Evolutionary conservation across 2,329 filamentous ascomycete species (phyloP), one percentile per base, ranked within the genome.

Genomic region (Colletotrichum lini): DNA sequence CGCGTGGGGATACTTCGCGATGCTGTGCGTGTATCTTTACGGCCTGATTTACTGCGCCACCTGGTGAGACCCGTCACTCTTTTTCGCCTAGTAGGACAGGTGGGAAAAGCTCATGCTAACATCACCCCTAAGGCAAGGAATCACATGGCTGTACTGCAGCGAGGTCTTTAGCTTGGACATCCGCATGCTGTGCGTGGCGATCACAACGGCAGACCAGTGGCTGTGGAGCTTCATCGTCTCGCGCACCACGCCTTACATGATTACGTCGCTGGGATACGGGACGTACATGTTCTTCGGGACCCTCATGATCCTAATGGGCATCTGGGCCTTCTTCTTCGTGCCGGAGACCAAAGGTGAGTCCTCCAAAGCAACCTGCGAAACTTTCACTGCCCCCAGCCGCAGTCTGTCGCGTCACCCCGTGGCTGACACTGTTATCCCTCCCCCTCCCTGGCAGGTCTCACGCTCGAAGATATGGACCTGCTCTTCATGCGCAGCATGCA

Each of bases 391-490:
- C 15, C 59, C 35, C 21, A 30, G 47, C 59, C 59, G 3, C 47
- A 26, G 16, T 30, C 6, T 8, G 10, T 40, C n/a, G 15, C 59
- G 47, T 50, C 47, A 26, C 18, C 35, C 38, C 15, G 35, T 42
- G 35, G 59, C 59, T 62, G 45, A 62, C 47, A 38, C 30, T 10
- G 21, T 49, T 15, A 16, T 9, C 21, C 30, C n/a, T 18, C 15
- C 3, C 65, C n/a, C 6, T 65, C 2, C 35, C 35, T 9, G 9
- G 52, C 35, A 78, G 75, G 77, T 45, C 78, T 86, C 10, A 82
- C 83, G 3, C 79, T 87, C 6, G 86, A 87, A 72, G 81, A 81
- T 21, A 85, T 86, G 79, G 85, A 87, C 35, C 65, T 73, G 9
- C 71, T 79, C 1, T 79, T 79, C 12, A 57, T 74, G 26, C 73